Evolutionary conservation across 805 yeast species (phyloP).

Genomic region (Teunomyces tritomae): DNA sequence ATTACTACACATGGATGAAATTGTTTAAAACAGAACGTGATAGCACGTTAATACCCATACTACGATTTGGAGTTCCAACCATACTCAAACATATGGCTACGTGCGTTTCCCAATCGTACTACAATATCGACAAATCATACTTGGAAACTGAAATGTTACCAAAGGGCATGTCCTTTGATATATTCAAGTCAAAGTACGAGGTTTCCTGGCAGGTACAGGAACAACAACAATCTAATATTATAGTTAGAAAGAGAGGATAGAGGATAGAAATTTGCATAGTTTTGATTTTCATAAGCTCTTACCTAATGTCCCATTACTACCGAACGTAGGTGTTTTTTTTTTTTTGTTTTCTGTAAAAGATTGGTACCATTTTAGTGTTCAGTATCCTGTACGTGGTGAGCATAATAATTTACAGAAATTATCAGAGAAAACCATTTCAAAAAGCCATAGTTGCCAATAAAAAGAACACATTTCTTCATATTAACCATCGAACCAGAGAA

Average conservation of each 20-base stretch:
- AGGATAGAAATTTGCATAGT: neutral
- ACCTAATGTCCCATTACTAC: too few species aligned
- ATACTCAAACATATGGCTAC: slow-evolving; percentile 32
- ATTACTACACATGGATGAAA: slow-evolving; percentile 29
- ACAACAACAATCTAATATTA: slow-evolving; percentile 12
- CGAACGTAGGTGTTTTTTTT: too few species aligned
- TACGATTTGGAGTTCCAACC: slow-evolving; percentile 41
- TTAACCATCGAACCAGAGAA: neutral
- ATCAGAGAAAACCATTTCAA: neutral
- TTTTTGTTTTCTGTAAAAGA: too few species aligned
- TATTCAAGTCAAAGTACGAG: slow-evolving; percentile 18
- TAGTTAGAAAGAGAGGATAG: slow-evolving; percentile 23
- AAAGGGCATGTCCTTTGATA: slow-evolving; percentile 16
- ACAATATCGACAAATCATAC: slow-evolving; percentile 27
- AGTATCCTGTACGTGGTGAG: neutral
- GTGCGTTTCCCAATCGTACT: slow-evolving; percentile 32
- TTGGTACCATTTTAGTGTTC: too few species aligned
- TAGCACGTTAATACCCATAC: slow-evolving; percentile 29
- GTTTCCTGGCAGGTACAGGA: slow-evolving; percentile 32
- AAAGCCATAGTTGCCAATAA: neutral
- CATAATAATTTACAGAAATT: neutral
- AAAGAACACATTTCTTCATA: neutral
- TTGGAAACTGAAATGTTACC: slow-evolving; percentile 30
- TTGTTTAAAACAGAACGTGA: slow-evolving; percentile 33
- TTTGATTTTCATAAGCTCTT: neutral